Evolutionary conservation across 495 filamentous ascomycete species (phyloP).

Genomic region (Cenococcum geophilum): DNA sequence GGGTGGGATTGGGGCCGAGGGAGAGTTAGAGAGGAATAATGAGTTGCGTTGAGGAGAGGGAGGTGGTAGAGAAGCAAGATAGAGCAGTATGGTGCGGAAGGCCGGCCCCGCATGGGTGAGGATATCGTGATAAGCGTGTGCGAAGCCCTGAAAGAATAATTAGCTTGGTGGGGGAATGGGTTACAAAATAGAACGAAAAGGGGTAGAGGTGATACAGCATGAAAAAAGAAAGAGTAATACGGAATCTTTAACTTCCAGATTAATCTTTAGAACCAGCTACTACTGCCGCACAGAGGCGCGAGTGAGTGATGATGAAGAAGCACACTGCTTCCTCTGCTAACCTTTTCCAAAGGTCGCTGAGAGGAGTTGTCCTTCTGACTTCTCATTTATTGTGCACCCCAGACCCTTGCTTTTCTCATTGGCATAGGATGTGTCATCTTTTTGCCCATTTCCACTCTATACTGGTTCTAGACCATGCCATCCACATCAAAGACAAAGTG

Average conservation of each 20-base stretch:
- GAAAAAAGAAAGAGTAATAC: neutral
- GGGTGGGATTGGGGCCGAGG: neutral
- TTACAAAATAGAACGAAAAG: neutral
- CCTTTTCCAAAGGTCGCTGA: no score
- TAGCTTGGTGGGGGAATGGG: neutral
- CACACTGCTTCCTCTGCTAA: no score
- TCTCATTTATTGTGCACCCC: no score
- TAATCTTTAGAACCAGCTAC: no score
- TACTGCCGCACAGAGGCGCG: no score
- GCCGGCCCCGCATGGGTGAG: slow-evolving; percentile 27
- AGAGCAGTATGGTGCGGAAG: slow-evolving; percentile 33
- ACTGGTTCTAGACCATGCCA: neutral
- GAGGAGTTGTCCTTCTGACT: no score
- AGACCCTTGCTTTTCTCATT: no score
- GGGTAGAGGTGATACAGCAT: no score
- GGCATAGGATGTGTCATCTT: no score
- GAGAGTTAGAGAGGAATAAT: slow-evolving; percentile 2
- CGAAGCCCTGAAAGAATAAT: slow-evolving; percentile 31
- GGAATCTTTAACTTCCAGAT: neutral
- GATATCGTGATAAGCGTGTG: slow-evolving; percentile 38
- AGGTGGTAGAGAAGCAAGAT: slow-evolving; percentile 25
- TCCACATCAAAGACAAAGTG: no score
- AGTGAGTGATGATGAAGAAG: no score
- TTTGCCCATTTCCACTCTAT: neutral
- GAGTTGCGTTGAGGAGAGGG: neutral